phyloP scores from a whole-genome alignment of 148 eudicot genomes.

The Cornus kousa region DNA sequence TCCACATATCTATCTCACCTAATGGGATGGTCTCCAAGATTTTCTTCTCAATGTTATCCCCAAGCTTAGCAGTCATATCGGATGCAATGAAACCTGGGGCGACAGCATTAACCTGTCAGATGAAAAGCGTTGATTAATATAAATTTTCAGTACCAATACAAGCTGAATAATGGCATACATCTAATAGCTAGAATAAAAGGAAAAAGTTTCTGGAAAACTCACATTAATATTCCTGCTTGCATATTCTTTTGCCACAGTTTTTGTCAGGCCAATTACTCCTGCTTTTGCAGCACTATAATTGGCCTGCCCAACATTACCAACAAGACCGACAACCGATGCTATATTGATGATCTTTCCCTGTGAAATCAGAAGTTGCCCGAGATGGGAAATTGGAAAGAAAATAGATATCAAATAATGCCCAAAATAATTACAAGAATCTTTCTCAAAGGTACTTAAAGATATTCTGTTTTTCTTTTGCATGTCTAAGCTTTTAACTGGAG shows the following conservation, averaged over 20 bases:
- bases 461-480: neutral
- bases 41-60: conserved; percentile 70
- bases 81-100: conserved; percentile 98
- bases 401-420: neutral
- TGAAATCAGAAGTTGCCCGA: conserved; percentile 13
- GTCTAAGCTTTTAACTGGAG: neutral
- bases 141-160: neutral
- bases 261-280: conserved; percentile 86
- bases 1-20: conserved; percentile 40
- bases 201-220: conserved; percentile 29
- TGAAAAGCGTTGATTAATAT: neutral
- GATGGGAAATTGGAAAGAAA: neutral
- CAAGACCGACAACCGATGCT: conserved; percentile 84
- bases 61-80: conserved; percentile 90
- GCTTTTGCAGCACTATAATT: conserved; percentile 98
- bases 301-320: conserved; percentile 91
- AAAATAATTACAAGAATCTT: no score
- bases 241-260: conserved; percentile 89
- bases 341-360: conserved; percentile 96
- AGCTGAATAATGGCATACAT: conserved; percentile 3
- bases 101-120: conserved; percentile 71
- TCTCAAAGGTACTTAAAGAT: no score
- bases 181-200: neutral
- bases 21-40: conserved; percentile 66
- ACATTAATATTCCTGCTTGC: conserved; percentile 80